Conservation (phyloP, 2,329 filamentous ascomycete genomes). For the Monilinia fructicola region DNA sequence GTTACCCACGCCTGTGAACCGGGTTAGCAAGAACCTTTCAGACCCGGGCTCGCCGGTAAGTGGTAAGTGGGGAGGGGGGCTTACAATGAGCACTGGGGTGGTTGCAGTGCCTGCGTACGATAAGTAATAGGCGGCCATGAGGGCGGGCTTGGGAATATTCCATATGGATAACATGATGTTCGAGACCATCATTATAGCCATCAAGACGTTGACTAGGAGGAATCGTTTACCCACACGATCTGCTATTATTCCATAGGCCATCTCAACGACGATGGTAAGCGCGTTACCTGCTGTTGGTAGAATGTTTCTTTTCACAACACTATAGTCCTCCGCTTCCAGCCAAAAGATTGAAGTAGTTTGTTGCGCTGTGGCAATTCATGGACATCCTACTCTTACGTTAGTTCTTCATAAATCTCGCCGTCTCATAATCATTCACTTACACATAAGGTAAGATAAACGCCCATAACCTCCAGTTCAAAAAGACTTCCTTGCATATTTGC, state of each 20-base stretch:
- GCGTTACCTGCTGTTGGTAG: conserved; percentile 6
- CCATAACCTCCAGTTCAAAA: conserved; percentile 5
- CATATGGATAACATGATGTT: conserved; percentile 10
- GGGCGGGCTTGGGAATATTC: conserved; percentile 1
- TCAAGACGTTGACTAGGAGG: background rate
- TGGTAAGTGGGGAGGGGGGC: too few species aligned
- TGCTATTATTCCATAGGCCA: background rate
- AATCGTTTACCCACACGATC: background rate
- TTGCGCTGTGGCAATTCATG: conserved; percentile 4
- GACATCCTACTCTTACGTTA: background rate
- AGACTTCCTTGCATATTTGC: conserved; percentile 9
- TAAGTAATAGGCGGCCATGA: conserved; percentile 3
- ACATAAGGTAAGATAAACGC: conserved; percentile 1
- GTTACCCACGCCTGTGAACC: background rate
- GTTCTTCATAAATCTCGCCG: too few species aligned
- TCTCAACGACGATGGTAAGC: background rate
- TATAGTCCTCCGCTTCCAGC: conserved; percentile 10
- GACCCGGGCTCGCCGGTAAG: background rate
- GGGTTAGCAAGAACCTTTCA: background rate
- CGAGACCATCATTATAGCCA: background rate
- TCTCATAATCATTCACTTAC: background rate
- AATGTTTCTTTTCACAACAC: conserved; percentile 2
- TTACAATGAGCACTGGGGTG: conserved; percentile 9
- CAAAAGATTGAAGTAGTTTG: conserved; percentile 13
- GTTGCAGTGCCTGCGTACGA: background rate